Conservation (phyloP, 805 yeast genomes). For the Yamadazyma tumulicola region DNA sequence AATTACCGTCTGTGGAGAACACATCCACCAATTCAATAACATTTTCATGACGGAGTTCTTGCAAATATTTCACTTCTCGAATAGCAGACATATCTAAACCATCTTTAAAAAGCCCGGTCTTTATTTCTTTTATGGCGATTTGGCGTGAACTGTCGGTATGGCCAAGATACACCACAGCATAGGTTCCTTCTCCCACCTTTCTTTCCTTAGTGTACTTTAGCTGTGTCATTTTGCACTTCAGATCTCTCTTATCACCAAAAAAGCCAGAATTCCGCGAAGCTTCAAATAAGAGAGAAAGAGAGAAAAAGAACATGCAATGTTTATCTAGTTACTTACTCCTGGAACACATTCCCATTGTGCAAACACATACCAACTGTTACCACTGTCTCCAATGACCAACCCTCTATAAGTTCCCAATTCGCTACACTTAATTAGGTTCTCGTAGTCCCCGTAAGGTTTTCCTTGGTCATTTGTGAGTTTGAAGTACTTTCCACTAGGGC, state of each 20-base stretch:
- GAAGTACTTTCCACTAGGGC: conserved; percentile 79
- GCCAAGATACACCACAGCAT: conserved; percentile 93
- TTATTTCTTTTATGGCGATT: conserved; percentile 94
- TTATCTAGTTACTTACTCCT: conserved; percentile 14
- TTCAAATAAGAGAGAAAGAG: too few species aligned
- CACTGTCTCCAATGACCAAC: conserved; percentile 72
- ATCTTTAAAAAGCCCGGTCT: conserved; percentile 89
- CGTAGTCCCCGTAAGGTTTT: conserved; percentile 55
- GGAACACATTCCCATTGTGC: conserved; percentile 80
- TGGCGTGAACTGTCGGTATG: conserved; percentile 51
- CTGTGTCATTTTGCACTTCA: conserved; percentile 6
- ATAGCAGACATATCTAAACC: conserved; percentile 97
- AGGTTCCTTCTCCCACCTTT: conserved; percentile 98
- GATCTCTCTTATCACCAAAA: conserved; percentile 1
- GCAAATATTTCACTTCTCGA: conserved; percentile 85
- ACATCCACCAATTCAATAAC: conserved; percentile 89
- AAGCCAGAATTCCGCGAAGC: conserved; percentile 1
- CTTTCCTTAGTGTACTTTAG: conserved; percentile 50
- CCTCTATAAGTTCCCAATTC: conserved; percentile 85
- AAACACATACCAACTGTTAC: conserved; percentile 79
- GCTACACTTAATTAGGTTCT: conserved; percentile 53
- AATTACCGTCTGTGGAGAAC: conserved; percentile 53
- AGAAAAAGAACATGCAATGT: too few species aligned
- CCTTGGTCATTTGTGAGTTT: conserved; percentile 52
- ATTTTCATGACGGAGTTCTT: conserved; percentile 67